Conservation (phyloP, 495 filamentous ascomycete species). For the Talaromyces wortmannii region DNA sequence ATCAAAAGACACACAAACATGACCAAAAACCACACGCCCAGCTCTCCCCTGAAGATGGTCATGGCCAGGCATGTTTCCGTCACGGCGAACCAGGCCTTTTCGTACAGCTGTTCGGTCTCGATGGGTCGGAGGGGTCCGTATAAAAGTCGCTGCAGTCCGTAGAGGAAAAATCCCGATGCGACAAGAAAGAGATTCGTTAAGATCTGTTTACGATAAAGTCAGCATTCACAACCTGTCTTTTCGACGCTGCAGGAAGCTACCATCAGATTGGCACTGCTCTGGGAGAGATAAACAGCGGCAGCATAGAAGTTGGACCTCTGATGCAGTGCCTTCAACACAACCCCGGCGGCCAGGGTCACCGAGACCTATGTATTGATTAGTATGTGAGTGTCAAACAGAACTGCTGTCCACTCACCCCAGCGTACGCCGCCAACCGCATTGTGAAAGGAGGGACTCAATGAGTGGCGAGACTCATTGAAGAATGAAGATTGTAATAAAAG, state of each 20-base stretch:
- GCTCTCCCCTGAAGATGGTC: conserved; percentile 96
- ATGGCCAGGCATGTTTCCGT: conserved; percentile 96
- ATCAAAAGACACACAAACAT: conserved; percentile 93
- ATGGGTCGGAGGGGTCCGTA: conserved; percentile 88
- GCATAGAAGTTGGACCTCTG: conserved; percentile 97
- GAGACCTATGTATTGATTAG: conserved; percentile 47
- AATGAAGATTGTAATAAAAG: not conserved
- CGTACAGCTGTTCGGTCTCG: conserved; percentile 94
- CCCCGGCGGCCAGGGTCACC: conserved; percentile 69
- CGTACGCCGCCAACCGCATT: conserved; percentile 48
- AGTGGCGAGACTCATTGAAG: not conserved
- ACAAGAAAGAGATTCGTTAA: conserved; percentile 83
- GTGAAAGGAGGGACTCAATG: conserved; percentile 8
- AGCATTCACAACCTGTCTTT: not conserved
- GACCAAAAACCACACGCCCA: conserved; percentile 86
- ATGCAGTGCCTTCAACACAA: conserved; percentile 84
- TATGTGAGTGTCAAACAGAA: not conserved
- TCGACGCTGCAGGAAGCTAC: conserved; percentile 34
- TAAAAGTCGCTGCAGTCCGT: conserved; percentile 81
- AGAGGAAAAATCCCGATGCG: conserved; percentile 65
- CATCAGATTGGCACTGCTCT: conserved; percentile 92
- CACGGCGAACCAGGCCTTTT: conserved; percentile 95
- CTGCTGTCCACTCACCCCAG: conserved; percentile 38
- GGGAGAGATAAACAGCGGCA: conserved; percentile 89
- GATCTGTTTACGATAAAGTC: conserved; percentile 45